These are phyloP conservation scores for Cladosporium oxysporum DNA, from an alignment of 2,329 filamentous ascomycete genomes.

Conservation along the genomic window DNA sequence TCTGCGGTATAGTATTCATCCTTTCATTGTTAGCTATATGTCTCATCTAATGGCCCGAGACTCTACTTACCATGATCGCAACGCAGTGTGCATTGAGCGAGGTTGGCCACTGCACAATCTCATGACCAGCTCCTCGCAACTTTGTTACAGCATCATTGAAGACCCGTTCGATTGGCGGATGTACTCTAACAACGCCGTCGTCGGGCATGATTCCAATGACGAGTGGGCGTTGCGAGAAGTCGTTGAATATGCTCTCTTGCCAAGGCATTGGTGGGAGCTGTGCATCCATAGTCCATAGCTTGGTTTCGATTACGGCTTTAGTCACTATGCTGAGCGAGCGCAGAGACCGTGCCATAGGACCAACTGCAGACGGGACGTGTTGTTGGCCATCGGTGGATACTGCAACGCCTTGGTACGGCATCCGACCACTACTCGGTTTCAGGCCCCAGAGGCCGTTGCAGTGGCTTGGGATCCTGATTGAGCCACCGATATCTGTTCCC, in stretches of 20 bases:
- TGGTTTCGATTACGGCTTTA: constrained; percentile 32
- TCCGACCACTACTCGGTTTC: constrained; percentile 54
- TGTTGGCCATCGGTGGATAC: constrained; percentile 66
- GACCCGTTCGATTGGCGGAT: constrained; percentile 28
- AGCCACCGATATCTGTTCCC: constrained; percentile 57
- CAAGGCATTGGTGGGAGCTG: constrained; percentile 45
- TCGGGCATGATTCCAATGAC: constrained; percentile 30
- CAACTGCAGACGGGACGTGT: constrained; percentile 64
- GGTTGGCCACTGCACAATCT: constrained; percentile 44
- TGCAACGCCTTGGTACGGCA: constrained; percentile 60
- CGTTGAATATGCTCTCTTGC: constrained; percentile 35
- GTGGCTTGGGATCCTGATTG: constrained; percentile 51
- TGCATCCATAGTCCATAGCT: constrained; percentile 48
- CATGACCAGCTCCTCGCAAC: constrained; percentile 40
- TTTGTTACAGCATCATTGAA: constrained; percentile 22
- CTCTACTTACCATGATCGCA: constrained; percentile 50
- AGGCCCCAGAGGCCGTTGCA: constrained; percentile 54
- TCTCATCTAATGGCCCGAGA: not conserved
- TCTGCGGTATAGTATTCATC: constrained; percentile 64
- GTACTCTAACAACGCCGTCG: constrained; percentile 31
- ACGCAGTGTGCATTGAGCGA: constrained; percentile 57
- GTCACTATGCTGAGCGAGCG: constrained; percentile 51
- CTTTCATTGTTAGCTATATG: constrained; percentile 33
- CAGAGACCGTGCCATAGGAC: constrained; percentile 58
- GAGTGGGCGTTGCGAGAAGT: constrained; percentile 22